Evolutionary conservation across 345 rosid species (phyloP).

Genomic region (Aegle marmelos): DNA sequence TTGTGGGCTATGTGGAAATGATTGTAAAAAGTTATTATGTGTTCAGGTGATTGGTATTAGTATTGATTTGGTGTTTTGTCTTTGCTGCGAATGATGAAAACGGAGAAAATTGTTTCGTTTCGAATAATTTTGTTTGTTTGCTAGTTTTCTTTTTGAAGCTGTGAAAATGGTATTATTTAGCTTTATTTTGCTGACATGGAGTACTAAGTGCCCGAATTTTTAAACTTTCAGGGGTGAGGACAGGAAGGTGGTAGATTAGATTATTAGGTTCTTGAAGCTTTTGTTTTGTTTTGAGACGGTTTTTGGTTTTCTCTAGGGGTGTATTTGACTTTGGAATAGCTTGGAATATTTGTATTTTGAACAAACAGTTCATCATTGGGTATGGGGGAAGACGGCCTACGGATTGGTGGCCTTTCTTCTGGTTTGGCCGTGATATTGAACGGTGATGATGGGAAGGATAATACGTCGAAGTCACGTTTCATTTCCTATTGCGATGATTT

Average conservation of each 20-base stretch:
- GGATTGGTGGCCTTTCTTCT: slow-evolving; percentile 69
- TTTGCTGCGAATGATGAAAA: background rate
- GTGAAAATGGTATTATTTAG: background rate
- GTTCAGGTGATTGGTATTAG: background rate
- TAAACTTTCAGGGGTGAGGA: background rate
- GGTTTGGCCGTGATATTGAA: slow-evolving; percentile 83
- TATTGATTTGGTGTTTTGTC: background rate
- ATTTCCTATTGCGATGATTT: slow-evolving; percentile 77
- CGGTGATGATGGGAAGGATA: slow-evolving; percentile 59
- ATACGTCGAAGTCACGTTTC: slow-evolving; percentile 47
- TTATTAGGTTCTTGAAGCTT: background rate
- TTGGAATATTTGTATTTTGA: slow-evolving; percentile 18
- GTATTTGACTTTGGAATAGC: slow-evolving; percentile 16
- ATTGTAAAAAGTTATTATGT: background rate
- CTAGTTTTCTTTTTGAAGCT: background rate
- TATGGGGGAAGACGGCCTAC: slow-evolving; percentile 82
- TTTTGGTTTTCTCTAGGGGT: background rate
- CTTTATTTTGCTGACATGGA: background rate
- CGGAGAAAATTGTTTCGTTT: background rate
- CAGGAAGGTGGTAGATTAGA: background rate
- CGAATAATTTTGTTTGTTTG: background rate
- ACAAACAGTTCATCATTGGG: slow-evolving; percentile 18
- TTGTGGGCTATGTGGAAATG: background rate
- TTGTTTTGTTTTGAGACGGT: background rate
- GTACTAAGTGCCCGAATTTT: background rate